Conservation (phyloP, 1,139 yeast species). For the Protomyces lactucae-debilis region DNA sequence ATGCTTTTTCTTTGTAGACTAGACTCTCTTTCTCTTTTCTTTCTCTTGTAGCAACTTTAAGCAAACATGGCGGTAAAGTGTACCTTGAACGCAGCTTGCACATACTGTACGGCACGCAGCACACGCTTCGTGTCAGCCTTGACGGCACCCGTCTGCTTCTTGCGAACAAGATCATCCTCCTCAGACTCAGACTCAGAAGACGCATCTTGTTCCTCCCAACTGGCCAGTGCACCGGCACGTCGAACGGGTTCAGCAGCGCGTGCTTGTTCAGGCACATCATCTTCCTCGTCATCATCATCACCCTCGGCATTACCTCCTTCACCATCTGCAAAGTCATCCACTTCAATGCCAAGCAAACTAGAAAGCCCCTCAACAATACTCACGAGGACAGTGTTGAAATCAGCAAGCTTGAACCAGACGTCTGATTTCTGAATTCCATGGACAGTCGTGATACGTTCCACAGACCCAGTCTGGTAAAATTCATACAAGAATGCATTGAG, state of each 20-base stretch:
- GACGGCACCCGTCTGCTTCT: slow-evolving; percentile 12
- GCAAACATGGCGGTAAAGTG: slow-evolving; percentile 28
- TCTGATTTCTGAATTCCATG: slow-evolving; percentile 26
- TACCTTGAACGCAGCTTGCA: slow-evolving; percentile 22
- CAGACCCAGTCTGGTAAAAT: slow-evolving; percentile 25
- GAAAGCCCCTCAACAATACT: slow-evolving; percentile 24
- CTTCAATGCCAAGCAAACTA: slow-evolving; percentile 24
- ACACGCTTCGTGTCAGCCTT: slow-evolving; percentile 24
- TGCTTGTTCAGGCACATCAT: slow-evolving; percentile 13
- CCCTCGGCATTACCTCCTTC: slow-evolving; percentile 24
- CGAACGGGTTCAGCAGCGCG: slow-evolving; percentile 18
- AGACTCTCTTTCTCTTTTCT: too few relatives aligned
- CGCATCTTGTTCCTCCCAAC: slow-evolving; percentile 20
- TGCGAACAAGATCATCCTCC: slow-evolving; percentile 7
- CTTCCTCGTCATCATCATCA: slow-evolving; percentile 16
- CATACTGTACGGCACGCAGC: slow-evolving; percentile 23
- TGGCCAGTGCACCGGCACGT: slow-evolving; percentile 4
- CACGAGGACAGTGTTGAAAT: slow-evolving; percentile 27
- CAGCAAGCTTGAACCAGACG: slow-evolving; percentile 26
- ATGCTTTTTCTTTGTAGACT: too few relatives aligned
- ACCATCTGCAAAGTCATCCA: slow-evolving; percentile 26
- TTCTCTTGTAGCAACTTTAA: not conserved
- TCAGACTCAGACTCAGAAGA: slow-evolving; percentile 7
- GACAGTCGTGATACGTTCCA: slow-evolving; percentile 9
- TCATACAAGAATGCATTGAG: slow-evolving; percentile 29